Evolutionary conservation across 2,329 filamentous ascomycete species (phyloP).

Genomic region (Pyrenophora teres): DNA sequence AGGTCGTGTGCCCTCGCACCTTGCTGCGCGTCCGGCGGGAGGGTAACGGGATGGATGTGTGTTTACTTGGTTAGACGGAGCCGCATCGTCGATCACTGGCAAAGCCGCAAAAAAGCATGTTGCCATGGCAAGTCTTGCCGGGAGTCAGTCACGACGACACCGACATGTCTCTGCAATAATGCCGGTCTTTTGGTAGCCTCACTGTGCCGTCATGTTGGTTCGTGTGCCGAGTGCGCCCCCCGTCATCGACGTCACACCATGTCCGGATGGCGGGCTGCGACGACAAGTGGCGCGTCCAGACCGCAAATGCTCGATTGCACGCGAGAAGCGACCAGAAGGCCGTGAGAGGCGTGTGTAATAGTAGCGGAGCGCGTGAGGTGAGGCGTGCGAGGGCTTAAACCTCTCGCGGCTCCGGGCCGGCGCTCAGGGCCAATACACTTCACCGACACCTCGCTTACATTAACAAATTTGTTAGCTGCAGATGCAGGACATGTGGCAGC

Average conservation of each 20-base stretch:
- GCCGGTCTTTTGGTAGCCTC: slow-evolving; percentile 14
- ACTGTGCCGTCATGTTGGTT: slow-evolving; percentile 8
- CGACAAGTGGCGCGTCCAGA: slow-evolving; percentile 35
- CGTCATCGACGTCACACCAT: slow-evolving; percentile 28
- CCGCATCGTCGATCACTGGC: slow-evolving; percentile 26
- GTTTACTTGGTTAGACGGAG: slow-evolving; percentile 10
- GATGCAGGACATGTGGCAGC: slow-evolving; percentile 49
- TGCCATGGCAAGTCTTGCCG: slow-evolving; percentile 10
- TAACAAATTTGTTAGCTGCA: slow-evolving; percentile 44
- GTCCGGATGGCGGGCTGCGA: slow-evolving; percentile 28
- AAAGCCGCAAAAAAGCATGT: slow-evolving; percentile 20
- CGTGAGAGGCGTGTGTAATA: slow-evolving; percentile 19
- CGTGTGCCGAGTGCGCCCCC: slow-evolving; percentile 6
- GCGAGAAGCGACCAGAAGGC: slow-evolving; percentile 25
- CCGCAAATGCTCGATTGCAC: slow-evolving; percentile 30
- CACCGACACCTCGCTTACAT: slow-evolving; percentile 33
- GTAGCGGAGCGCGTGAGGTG: slow-evolving; percentile 29
- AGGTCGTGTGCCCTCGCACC: slow-evolving; percentile 19
- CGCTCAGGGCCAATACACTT: slow-evolving; percentile 36
- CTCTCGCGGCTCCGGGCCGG: slow-evolving; percentile 38
- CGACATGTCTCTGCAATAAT: slow-evolving; percentile 14
- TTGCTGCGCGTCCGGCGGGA: slow-evolving; percentile 37
- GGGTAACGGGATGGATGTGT: slow-evolving; percentile 24
- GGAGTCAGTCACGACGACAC: slow-evolving; percentile 1
- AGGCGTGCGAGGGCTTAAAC: slow-evolving; percentile 36